phyloP scores from a whole-genome alignment of 2,329 filamentous ascomycete genomes.

The Nannizziopsis barbatae region DNA sequence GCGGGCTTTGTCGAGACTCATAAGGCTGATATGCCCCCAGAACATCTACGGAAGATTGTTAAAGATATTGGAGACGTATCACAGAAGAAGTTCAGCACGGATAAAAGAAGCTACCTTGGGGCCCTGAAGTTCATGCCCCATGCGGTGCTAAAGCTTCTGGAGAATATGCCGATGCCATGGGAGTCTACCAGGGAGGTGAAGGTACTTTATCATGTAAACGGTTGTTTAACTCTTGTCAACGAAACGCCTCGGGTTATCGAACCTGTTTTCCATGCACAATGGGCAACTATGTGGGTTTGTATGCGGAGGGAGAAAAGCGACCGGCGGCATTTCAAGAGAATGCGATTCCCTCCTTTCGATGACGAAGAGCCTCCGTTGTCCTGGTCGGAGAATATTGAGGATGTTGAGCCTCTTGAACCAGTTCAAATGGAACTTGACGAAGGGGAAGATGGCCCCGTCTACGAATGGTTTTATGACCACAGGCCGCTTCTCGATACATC shows the following conservation, averaged over 20 bases:
- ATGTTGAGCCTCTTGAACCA: slow-evolving; percentile 91
- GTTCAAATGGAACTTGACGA: slow-evolving; percentile 98
- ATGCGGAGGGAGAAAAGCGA: slow-evolving; percentile 99
- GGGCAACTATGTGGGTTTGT: slow-evolving; percentile 98
- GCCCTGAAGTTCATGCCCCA: slow-evolving; percentile 99
- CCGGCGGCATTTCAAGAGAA: slow-evolving; percentile 88
- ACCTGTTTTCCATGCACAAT: slow-evolving; percentile 94
- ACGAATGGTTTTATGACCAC: slow-evolving; percentile 97
- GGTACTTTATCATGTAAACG: slow-evolving; percentile 96
- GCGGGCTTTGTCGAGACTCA: slow-evolving; percentile 95
- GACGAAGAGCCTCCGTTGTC: slow-evolving; percentile 95
- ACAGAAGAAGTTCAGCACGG: slow-evolving; percentile 97
- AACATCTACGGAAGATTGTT: slow-evolving; percentile 96
- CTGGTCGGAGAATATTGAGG: slow-evolving; percentile 98
- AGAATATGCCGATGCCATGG: slow-evolving; percentile 99
- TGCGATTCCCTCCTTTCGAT: slow-evolving; percentile 97
- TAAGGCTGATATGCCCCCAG: slow-evolving; percentile 96
- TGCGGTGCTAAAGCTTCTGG: slow-evolving; percentile 87
- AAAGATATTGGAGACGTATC: slow-evolving; percentile 98
- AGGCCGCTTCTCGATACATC: slow-evolving; percentile 78
- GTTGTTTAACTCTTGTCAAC: slow-evolving; percentile 91
- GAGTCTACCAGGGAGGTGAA: slow-evolving; percentile 93
- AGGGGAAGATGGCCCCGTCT: slow-evolving; percentile 78
- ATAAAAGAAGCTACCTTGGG: slow-evolving; percentile 95
- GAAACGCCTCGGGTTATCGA: slow-evolving; percentile 95